These are phyloP conservation scores for Ogataea degrootiae DNA, from an alignment of 805 yeast genomes.

Conservation along the genomic window DNA sequence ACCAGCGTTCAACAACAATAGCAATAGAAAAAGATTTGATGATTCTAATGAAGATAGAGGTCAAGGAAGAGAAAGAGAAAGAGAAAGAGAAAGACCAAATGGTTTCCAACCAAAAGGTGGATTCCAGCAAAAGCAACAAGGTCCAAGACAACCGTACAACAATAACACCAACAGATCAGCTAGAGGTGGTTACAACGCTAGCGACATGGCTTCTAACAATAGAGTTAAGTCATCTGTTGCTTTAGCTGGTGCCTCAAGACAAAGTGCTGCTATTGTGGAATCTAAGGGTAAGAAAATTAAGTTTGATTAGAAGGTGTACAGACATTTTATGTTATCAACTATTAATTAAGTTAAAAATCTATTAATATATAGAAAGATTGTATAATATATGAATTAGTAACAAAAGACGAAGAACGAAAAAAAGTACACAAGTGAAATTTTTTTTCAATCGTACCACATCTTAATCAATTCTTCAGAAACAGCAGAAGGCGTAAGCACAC, in stretches of 20 bases:
- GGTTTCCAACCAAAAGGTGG: conserved; percentile 27
- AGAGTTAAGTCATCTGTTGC: conserved; percentile 78
- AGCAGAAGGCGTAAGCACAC: conserved; percentile 95
- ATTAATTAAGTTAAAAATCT: background rate
- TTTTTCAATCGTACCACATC: conserved; percentile 84
- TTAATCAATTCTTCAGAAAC: conserved; percentile 97
- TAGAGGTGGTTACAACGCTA: conserved; percentile 10
- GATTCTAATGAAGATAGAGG: background rate
- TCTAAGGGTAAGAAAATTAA: conserved; percentile 85
- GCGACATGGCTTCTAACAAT: conserved; percentile 30
- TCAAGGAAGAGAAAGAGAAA: conserved; percentile 9
- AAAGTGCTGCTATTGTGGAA: conserved; percentile 80
- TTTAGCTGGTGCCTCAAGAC: conserved; percentile 83
- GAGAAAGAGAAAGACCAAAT: conserved; percentile 16
- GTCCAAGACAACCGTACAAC: conserved; percentile 16
- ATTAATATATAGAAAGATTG: background rate
- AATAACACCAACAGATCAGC: background rate
- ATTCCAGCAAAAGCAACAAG: conserved; percentile 9
- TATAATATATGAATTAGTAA: background rate
- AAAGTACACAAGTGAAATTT: background rate
- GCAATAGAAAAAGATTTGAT: conserved; percentile 5
- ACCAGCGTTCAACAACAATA: background rate
- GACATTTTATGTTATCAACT: background rate
- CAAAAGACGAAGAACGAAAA: background rate
- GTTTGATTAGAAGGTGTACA: conserved; percentile 41